A percentile compares a stretch with the other conserved stretches of the same genome.
Evolutionary conservation across 805 yeast species (phyloP).

Genomic region (Starmerella cellae): DNA sequence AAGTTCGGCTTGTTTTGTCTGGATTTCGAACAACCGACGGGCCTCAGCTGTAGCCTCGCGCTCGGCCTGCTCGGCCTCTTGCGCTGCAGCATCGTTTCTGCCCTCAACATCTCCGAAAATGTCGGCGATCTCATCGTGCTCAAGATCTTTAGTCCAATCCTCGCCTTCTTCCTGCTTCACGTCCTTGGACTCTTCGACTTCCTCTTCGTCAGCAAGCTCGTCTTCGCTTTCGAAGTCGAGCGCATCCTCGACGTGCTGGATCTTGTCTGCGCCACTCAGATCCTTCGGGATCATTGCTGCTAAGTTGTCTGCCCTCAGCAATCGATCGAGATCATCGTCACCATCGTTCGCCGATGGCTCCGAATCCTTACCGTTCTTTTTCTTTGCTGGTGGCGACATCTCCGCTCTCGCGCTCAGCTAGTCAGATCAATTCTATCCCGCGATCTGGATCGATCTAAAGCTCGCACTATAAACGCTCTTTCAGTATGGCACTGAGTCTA

Average conservation of each 20-base stretch:
- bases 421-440: too few relatives aligned
- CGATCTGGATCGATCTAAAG: too few relatives aligned
- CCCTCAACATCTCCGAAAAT: constrained; percentile 21
- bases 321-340: constrained; percentile 26
- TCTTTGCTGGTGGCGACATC: not conserved
- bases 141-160: constrained; percentile 1
- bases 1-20: constrained; percentile 14
- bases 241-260: constrained; percentile 81
- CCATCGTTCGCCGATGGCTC: constrained; percentile 12
- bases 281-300: constrained; percentile 25
- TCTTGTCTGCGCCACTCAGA: constrained; percentile 35
- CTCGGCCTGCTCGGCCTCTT: not conserved
- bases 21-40: constrained; percentile 11
- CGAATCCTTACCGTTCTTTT: not conserved
- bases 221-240: constrained; percentile 89
- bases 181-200: constrained; percentile 24
- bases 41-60: constrained; percentile 5
- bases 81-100: not conserved
- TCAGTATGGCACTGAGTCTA: too few relatives aligned
- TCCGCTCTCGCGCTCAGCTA: too few relatives aligned
- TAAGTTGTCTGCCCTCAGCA: constrained; percentile 23
- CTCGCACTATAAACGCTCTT: too few relatives aligned
- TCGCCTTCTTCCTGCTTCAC: constrained; percentile 17
- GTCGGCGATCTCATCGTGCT: constrained; percentile 24
- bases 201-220: constrained; percentile 84